A percentile compares a stretch with the other conserved stretches of the same genome.
phyloP scores from a whole-genome alignment of 169 alveolate genomes.

The Plasmodium vivax region DNA sequence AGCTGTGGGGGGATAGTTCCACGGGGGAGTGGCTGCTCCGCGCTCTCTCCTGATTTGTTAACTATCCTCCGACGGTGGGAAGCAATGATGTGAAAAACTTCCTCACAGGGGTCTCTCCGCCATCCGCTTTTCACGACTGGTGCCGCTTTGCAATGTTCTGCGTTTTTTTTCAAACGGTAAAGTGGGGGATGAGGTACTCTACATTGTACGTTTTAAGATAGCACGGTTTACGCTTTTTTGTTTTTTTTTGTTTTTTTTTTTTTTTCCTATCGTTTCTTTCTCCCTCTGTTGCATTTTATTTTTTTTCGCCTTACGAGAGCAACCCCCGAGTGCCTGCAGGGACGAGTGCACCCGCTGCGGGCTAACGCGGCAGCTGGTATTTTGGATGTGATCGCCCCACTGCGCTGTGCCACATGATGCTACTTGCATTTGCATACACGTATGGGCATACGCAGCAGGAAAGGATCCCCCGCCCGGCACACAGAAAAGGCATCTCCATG shows the following conservation, averaged over 20 bases:
- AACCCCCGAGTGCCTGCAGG: not conserved
- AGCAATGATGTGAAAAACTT: not conserved
- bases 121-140: not conserved
- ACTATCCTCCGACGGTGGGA: not conserved
- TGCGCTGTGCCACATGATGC: not conserved
- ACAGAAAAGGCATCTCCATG: not conserved
- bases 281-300: not conserved
- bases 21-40: not conserved
- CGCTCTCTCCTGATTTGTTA: not conserved
- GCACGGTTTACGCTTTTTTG: not conserved
- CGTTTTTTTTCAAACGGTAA: too few relatives aligned
- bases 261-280: not conserved
- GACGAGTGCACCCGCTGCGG: not conserved
- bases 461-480: not conserved
- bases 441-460: not conserved
- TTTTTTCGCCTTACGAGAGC: not conserved
- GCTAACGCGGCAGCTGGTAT: not conserved
- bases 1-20: not conserved
- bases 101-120: not conserved
- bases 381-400: not conserved
- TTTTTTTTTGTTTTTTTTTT: too few relatives aligned
- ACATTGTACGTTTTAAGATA: not conserved
- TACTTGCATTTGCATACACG: not conserved
- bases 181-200: too few relatives aligned
- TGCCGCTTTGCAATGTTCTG: not conserved